These are phyloP conservation scores for Ascosphaera acerosa DNA, from an alignment of 2,329 filamentous ascomycete genomes.

Conservation along the genomic window DNA sequence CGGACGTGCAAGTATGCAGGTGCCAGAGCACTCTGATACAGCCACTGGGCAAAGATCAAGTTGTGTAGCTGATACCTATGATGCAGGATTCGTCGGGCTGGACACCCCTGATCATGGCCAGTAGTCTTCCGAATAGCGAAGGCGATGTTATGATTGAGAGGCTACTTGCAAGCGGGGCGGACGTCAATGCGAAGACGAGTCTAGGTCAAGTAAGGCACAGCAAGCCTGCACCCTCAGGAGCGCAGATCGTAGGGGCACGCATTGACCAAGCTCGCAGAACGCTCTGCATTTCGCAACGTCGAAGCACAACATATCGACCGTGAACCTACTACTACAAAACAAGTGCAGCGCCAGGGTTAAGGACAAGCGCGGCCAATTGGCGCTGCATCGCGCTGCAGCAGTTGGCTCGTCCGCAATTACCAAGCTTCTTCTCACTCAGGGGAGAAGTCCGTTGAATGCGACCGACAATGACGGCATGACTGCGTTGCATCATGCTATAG, in stretches of 20 bases:
- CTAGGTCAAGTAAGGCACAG: constrained; percentile 16
- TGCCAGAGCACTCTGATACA: background rate
- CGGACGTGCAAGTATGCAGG: constrained; percentile 44
- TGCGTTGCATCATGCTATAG: constrained; percentile 52
- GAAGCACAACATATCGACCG: constrained; percentile 65
- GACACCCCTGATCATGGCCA: constrained; percentile 26
- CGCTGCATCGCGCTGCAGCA: constrained; percentile 77
- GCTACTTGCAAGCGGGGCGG: constrained; percentile 22
- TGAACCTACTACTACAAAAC: constrained; percentile 46
- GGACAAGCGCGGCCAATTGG: constrained; percentile 68
- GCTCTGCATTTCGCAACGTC: constrained; percentile 79
- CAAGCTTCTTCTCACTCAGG: constrained; percentile 47
- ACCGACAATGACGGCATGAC: constrained; percentile 65
- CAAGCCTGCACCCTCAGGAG: background rate
- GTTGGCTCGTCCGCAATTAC: constrained; percentile 75
- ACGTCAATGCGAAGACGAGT: constrained; percentile 19
- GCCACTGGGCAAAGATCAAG: background rate
- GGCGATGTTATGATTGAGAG: constrained; percentile 21
- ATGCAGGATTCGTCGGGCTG: constrained; percentile 25
- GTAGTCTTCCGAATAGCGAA: constrained; percentile 21
- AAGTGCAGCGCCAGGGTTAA: constrained; percentile 57
- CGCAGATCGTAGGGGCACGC: background rate
- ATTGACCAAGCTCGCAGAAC: constrained; percentile 27
- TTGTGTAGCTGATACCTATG: background rate
- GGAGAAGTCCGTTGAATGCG: constrained; percentile 55